A percentile compares a stretch with the other conserved stretches of the same genome.
These are phyloP conservation scores for Abelmoschus esculentus DNA, from an alignment of 345 rosid species.

Conservation along the genomic window DNA sequence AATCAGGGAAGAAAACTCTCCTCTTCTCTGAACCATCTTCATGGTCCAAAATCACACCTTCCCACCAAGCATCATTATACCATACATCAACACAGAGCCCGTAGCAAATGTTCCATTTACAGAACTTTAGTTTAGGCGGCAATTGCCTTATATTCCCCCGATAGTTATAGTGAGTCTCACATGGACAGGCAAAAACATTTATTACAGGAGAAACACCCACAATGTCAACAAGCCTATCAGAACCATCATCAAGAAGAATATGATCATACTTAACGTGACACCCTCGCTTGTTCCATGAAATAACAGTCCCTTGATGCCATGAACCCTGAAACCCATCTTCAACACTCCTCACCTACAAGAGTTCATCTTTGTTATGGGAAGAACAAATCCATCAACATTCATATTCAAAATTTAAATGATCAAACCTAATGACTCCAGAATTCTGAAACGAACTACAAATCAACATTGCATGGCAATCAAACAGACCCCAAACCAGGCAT, in stretches of 20 bases:
- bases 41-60: constrained; percentile 71
- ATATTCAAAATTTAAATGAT: not conserved
- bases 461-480: constrained; percentile 14
- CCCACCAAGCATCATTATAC: constrained; percentile 70
- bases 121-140: constrained; percentile 36
- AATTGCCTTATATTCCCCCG: constrained; percentile 49
- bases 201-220: constrained; percentile 33
- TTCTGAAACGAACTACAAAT: no score
- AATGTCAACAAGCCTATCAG: constrained; percentile 29
- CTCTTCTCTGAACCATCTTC: constrained; percentile 37
- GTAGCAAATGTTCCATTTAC: constrained; percentile 26
- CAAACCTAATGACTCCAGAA: no score
- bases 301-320: constrained; percentile 58
- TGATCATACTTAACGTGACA: constrained; percentile 41
- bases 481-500: not conserved
- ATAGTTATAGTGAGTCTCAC: constrained; percentile 8
- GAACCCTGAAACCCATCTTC: constrained; percentile 73
- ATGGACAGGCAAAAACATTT: constrained; percentile 19
- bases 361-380: not conserved
- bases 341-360: constrained; percentile 48
- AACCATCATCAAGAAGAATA: constrained; percentile 38
- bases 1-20: constrained; percentile 70
- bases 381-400: not conserved
- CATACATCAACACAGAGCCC: constrained; percentile 64
- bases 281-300: constrained; percentile 10